phyloP scores from a whole-genome alignment of 192 early-diverging fungal genomes.

The Gamsiella multidivaricata region DNA sequence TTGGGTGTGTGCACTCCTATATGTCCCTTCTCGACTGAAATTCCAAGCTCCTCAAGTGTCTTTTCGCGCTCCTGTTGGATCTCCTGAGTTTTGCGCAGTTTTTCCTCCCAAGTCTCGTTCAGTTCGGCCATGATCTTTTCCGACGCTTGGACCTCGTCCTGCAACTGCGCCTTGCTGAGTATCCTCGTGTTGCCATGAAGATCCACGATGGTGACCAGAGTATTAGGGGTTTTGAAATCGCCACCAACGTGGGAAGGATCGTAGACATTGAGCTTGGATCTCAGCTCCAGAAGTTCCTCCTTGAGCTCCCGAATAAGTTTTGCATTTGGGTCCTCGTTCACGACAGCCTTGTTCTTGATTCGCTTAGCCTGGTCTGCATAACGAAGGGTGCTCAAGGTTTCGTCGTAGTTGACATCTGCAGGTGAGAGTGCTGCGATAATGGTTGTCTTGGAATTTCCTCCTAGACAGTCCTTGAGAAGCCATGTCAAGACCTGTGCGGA shows the following conservation, averaged over 20 bases:
- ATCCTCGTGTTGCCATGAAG: constrained; percentile 55
- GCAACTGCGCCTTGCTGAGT: constrained; percentile 65
- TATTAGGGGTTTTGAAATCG: constrained; percentile 37
- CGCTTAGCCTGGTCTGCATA: constrained; percentile 93
- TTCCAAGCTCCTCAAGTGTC: constrained; percentile 83
- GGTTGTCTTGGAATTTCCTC: constrained; percentile 85
- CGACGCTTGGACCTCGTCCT: constrained; percentile 83
- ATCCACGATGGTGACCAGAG: constrained; percentile 58
- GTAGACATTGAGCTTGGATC: constrained; percentile 63
- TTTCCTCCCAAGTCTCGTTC: constrained; percentile 88
- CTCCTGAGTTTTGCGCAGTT: constrained; percentile 74
- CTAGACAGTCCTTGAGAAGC: constrained; percentile 85
- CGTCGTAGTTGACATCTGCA: constrained; percentile 72
- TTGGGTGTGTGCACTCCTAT: constrained; percentile 83
- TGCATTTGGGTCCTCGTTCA: constrained; percentile 90
- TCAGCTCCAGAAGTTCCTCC: constrained; percentile 78
- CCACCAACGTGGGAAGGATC: constrained; percentile 51
- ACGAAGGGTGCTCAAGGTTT: constrained; percentile 86
- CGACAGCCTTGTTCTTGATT: constrained; percentile 90
- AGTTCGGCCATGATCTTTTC: constrained; percentile 90
- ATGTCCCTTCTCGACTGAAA: constrained; percentile 73
- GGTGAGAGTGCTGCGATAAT: constrained; percentile 87
- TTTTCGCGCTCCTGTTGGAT: constrained; percentile 80
- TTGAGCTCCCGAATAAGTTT: constrained; percentile 85
- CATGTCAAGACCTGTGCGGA: constrained; percentile 76